Percentiles rank a stretch among this genome's conserved stretches.
phyloP scores from a whole-genome alignment of 495 filamentous ascomycete species.

The Letharia lupina region DNA sequence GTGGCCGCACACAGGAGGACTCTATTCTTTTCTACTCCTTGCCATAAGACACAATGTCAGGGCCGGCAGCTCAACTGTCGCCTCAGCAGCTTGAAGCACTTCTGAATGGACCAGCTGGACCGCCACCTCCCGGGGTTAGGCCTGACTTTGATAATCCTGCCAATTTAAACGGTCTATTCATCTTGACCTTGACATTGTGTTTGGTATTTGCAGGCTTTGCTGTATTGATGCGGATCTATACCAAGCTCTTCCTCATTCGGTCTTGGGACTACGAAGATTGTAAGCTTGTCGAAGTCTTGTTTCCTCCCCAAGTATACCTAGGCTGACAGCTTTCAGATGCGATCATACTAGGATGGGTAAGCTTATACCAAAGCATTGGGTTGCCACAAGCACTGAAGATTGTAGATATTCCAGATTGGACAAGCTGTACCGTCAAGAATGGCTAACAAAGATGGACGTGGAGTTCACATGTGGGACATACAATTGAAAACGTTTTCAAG shows the following conservation, averaged over 20 bases:
- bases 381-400: neutral
- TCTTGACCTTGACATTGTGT: slow-evolving; percentile 6
- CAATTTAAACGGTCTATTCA: neutral
- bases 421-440: neutral
- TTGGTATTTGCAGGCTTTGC: neutral
- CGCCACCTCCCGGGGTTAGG: slow-evolving; percentile 7
- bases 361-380: neutral
- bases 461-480: slow-evolving; percentile 20
- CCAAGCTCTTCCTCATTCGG: slow-evolving; percentile 15
- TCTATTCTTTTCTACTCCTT: neutral
- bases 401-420: neutral
- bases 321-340: slow-evolving; percentile 12
- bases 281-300: neutral
- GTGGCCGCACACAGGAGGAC: neutral
- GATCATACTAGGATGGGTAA: slow-evolving; percentile 18
- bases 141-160: slow-evolving; percentile 4
- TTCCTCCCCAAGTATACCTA: neutral
- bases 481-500: slow-evolving; percentile 12
- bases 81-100: neutral
- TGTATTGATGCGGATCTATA: slow-evolving; percentile 18
- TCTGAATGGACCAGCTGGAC: slow-evolving; percentile 13
- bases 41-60: neutral
- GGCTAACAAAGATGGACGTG: neutral
- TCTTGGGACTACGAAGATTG: slow-evolving; percentile 19
- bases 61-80: neutral